A percentile compares a stretch with the other conserved stretches of the same genome.
phyloP scores from a whole-genome alignment of 331 rosid species.

The Malus hybrid region DNA sequence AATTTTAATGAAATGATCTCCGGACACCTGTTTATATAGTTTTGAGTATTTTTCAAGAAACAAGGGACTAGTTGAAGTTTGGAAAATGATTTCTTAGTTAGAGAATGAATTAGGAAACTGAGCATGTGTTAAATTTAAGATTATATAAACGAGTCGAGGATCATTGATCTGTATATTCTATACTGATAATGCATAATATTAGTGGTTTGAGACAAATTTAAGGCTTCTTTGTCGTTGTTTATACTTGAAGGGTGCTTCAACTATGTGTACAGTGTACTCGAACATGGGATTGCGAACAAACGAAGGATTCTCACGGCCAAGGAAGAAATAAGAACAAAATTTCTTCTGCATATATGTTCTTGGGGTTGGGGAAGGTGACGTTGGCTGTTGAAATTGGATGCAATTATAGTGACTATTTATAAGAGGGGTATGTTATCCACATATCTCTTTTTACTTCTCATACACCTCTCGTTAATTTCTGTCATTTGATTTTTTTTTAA shows the following conservation, averaged over 20 bases:
- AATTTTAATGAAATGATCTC: too few relatives aligned
- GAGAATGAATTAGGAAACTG: background rate
- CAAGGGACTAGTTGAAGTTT: background rate
- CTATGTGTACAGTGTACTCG: conserved; percentile 4
- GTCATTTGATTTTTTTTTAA: too few relatives aligned
- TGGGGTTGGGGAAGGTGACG: background rate
- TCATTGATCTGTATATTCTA: background rate
- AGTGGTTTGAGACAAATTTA: conserved; percentile 8
- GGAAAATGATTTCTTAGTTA: background rate
- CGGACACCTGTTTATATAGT: too few relatives aligned
- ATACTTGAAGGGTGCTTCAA: conserved; percentile 17
- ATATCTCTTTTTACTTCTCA: too few relatives aligned
- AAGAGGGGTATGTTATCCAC: too few relatives aligned
- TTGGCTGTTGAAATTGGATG: background rate
- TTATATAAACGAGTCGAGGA: background rate
- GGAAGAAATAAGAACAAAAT: conserved; percentile 6
- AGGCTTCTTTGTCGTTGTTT: conserved; percentile 13
- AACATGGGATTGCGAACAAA: conserved; percentile 38
- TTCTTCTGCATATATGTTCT: background rate
- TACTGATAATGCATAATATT: background rate
- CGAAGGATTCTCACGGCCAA: conserved; percentile 12
- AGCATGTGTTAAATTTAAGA: background rate
- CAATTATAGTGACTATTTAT: too few relatives aligned
- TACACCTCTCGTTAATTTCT: too few relatives aligned
- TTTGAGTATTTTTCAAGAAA: background rate